phyloP scores from a whole-genome alignment of 176 grass and related monocot genomes.

The Rhipidocladum racemiflorum region DNA sequence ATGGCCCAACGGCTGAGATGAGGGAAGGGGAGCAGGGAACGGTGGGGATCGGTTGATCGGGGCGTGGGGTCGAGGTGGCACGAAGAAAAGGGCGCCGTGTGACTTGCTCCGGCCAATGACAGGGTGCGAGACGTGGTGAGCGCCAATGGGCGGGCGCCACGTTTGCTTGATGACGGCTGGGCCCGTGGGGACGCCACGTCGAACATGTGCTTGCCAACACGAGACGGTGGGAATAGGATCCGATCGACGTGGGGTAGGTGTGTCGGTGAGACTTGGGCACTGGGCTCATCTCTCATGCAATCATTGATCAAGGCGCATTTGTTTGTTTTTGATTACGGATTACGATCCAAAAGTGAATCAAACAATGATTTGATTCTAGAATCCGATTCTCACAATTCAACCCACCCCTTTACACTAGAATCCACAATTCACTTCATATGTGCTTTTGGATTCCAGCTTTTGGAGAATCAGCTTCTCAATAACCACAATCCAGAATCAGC shows the following conservation, averaged over 20 bases:
- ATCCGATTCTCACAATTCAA: no score
- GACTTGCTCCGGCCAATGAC: slow-evolving; percentile 48
- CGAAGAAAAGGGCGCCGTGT: slow-evolving; percentile 7
- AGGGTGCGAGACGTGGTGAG: neutral
- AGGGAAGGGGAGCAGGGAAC: neutral
- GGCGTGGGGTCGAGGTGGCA: neutral
- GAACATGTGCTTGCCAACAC: neutral
- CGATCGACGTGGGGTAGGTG: neutral
- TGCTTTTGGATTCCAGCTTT: no score
- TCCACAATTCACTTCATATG: no score
- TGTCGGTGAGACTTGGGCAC: no score
- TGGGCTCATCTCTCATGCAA: no score
- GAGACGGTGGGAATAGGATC: neutral
- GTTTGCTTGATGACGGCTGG: neutral
- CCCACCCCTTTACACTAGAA: no score
- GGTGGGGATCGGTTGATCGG: neutral
- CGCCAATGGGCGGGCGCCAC: neutral
- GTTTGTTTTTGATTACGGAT: no score
- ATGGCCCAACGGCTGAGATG: neutral
- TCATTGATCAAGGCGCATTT: no score
- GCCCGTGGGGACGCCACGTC: slow-evolving; percentile 11
- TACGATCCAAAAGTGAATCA: no score
- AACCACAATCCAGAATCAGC: no score
- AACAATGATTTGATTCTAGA: no score
- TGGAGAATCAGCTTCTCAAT: no score